Base-by-base conservation (phyloP, 768 basidiomycete species). In the Collybia sp. region DNA sequence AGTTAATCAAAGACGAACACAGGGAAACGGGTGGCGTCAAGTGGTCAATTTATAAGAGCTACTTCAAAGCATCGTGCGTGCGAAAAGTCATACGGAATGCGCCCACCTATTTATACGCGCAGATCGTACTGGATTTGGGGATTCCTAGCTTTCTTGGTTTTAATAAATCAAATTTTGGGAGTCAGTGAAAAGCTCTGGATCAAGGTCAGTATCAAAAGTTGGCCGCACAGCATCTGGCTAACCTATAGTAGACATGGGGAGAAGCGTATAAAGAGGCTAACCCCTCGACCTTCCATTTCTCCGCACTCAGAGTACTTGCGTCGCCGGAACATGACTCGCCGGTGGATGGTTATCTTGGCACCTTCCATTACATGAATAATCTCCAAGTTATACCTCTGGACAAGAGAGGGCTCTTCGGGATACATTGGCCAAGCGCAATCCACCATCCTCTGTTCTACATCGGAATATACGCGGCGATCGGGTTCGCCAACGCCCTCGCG, bases 1-100 rank as follows among this genome's bases (percentile, higher is more conserved):
- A 88, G 55, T 64, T 92, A 10, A 63, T 92, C 46, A 83, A 90
- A 58, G 90, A 92, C 40, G 90, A 93, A 58, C 83, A 89, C 48
- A 62, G 90, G 37, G 87, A 88, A 50, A 74, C 75, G 1, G 93
- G 92, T 0, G 81, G 83, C 32, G 91, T 94, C 25, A 89, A 88
- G 56, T 91, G 88, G 85, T 63, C 67, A 1, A 72, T 83, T 30
- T 84, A 84, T 47, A 76, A 80, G 11, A 69, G 77, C 5, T 89
- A 93, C 56, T 58, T 92, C 48, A 73, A 79, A 59, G 85, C 82
- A 13, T 84, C 85, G 83, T 86, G 49, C 40, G 81, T 75, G 4
- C 6, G 20, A 42, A 16, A 9, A 49, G 30, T 30, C 17, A 10
- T 45, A 34, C 11, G 15, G 33, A 31, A 13, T 25, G 11, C 3